Conservation (phyloP, 306 rosid genomes). For the Pterocarpus macrocarpus region DNA sequence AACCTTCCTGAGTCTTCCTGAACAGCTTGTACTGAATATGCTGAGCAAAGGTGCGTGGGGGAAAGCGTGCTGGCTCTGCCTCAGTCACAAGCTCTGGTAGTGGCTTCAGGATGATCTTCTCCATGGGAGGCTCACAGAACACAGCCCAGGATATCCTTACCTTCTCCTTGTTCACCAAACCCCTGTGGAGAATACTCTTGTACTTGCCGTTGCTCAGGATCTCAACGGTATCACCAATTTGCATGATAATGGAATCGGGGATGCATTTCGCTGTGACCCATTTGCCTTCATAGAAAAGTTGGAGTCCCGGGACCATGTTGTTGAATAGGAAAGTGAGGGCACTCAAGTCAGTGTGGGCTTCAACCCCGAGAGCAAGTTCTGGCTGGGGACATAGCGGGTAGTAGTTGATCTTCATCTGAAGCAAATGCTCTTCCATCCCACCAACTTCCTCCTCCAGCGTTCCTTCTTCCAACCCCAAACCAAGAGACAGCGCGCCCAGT, state of each 20-base stretch:
- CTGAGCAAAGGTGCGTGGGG: conserved; percentile 86
- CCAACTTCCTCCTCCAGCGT: conserved; percentile 85
- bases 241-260: conserved; percentile 80
- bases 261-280: conserved; percentile 89
- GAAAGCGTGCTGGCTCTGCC: conserved; percentile 63
- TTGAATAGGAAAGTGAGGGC: conserved; percentile 86
- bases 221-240: conserved; percentile 86
- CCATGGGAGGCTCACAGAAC: conserved; percentile 90
- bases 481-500: conserved; percentile 61
- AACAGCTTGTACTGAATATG: conserved; percentile 84
- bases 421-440: conserved; percentile 77
- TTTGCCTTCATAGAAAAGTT: conserved; percentile 69
- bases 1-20: conserved; percentile 53
- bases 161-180: conserved; percentile 83
- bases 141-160: conserved; percentile 95
- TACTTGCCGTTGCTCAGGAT: conserved; percentile 81
- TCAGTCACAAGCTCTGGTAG: conserved; percentile 69
- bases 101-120: conserved; percentile 82
- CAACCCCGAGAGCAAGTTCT: conserved; percentile 85
- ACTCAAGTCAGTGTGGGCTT: conserved; percentile 86
- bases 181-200: conserved; percentile 90
- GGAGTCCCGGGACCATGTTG: conserved; percentile 94
- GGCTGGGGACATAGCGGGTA: conserved; percentile 93
- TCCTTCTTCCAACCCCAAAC: conserved; percentile 77
- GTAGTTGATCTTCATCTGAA: conserved; percentile 88